Evolutionary conservation across 2,329 filamentous ascomycete species (phyloP), one percentile per base, ranked within the genome.

Genomic region (Sporothrix curviconia): DNA sequence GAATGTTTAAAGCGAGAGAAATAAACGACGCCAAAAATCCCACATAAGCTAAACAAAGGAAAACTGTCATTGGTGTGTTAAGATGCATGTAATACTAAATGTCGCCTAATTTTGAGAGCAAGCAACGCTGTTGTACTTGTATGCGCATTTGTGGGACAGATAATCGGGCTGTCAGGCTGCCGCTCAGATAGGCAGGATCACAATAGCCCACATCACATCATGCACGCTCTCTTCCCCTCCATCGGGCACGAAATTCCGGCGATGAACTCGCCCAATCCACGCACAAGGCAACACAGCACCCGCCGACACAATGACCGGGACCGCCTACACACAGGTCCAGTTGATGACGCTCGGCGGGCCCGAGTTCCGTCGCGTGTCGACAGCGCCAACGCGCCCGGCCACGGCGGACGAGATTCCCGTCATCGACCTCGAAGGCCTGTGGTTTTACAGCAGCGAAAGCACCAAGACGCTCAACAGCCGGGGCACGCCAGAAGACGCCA

Each of bases 361-460:
- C 19, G 66, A 74, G 30, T 71, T 66, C 37, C 68, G 71, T 17
- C 67, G 66, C 5, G 64, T 76, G 19, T 68, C 71, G 11, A 59
- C 59, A 8, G 69, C 67, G 1, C 70, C 72, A 0, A 67, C 70
- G 4, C 71, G 74, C 28, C 68, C 72, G 50, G 72, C 72, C 3
- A 62, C 64, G 1, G 60, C 67, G 0, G 68, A 68, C 8, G 76
- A 83, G 64, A 78, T 83, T 12, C 80, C 80, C 3, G 64, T 83
- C 42, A 78, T 83, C 53, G 78, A 83, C 62, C 66, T 82, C 7
- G 70, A 71, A 0, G 64, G 66, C 12, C 62, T 69, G 55, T 71
- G 73, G 57, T 73, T 76, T 55, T 57, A 56, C 22, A 24, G 25
- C 9, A 15, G 22, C 28, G 9, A 15, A 7, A 19, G 66, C 70